These are phyloP conservation scores for Corchorus olitorius DNA, from an alignment of 345 rosid genomes.

Conservation along the genomic window DNA sequence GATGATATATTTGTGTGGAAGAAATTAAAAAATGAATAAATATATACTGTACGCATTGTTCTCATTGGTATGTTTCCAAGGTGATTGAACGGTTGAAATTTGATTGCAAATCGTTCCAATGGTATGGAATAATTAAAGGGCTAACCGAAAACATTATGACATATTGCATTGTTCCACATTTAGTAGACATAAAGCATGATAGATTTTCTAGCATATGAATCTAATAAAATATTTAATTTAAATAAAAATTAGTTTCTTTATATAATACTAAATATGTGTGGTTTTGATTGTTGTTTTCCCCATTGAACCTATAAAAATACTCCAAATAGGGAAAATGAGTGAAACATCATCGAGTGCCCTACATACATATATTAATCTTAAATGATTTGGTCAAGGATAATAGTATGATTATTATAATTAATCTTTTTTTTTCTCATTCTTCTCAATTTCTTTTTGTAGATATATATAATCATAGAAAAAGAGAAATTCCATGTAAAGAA, in stretches of 20 bases:
- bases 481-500: too few relatives aligned
- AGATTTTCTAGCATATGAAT: background rate
- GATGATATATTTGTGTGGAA: background rate
- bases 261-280: background rate
- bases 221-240: background rate
- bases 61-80: background rate
- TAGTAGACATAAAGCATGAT: conserved; percentile 3
- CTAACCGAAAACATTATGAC: background rate
- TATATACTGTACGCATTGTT: background rate
- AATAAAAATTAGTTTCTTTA: background rate
- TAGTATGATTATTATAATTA: too few relatives aligned
- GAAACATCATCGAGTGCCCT: background rate
- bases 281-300: background rate
- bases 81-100: background rate
- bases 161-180: background rate
- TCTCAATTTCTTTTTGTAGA: too few relatives aligned
- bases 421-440: too few relatives aligned
- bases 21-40: background rate
- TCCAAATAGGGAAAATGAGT: background rate
- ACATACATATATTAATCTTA: background rate
- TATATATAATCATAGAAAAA: too few relatives aligned
- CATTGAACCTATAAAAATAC: background rate
- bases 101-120: background rate
- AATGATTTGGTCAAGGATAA: background rate
- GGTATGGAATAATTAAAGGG: background rate